Evolutionary conservation across 306 rosid species (phyloP).

Genomic region (Delonix regia): DNA sequence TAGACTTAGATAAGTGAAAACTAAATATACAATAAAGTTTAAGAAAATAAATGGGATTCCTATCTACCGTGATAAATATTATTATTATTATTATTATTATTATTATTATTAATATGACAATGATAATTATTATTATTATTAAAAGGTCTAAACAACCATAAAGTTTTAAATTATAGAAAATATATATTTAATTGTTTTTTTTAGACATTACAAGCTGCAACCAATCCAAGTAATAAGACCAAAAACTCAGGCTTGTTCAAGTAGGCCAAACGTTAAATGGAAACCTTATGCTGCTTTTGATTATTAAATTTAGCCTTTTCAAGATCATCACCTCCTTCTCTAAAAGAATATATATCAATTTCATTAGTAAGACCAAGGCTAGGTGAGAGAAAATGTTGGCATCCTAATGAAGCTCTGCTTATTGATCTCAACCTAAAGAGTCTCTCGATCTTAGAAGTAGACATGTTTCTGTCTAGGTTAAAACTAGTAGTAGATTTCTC

Average conservation of each 20-base stretch:
- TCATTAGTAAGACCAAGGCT: conserved; percentile 42
- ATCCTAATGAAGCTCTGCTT: conserved; percentile 55
- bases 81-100: no score
- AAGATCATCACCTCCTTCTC: no score
- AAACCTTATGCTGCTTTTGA: conserved; percentile 38
- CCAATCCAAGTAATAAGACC: conserved; percentile 60
- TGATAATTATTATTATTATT: no score
- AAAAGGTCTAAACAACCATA: no score
- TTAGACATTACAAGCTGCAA: no score
- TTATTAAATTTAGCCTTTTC: conserved; percentile 8
- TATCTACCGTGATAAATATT: no score
- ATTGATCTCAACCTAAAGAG: conserved; percentile 43
- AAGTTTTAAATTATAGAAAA: no score
- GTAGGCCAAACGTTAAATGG: conserved; percentile 55
- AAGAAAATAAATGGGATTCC: no score
- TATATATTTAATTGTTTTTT: no score
- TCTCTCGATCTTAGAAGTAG: conserved; percentile 36
- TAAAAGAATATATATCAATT: conserved; percentile 21
- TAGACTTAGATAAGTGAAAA: no score
- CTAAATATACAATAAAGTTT: no score
- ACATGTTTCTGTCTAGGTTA: conserved; percentile 32
- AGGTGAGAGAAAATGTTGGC: conserved; percentile 38
- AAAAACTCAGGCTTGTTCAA: conserved; percentile 78
- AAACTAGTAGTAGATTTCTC: conserved; percentile 20
- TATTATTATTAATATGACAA: no score